Conservation (phyloP, 768 basidiomycete species). For the Lepiota brunneoincarnata region DNA sequence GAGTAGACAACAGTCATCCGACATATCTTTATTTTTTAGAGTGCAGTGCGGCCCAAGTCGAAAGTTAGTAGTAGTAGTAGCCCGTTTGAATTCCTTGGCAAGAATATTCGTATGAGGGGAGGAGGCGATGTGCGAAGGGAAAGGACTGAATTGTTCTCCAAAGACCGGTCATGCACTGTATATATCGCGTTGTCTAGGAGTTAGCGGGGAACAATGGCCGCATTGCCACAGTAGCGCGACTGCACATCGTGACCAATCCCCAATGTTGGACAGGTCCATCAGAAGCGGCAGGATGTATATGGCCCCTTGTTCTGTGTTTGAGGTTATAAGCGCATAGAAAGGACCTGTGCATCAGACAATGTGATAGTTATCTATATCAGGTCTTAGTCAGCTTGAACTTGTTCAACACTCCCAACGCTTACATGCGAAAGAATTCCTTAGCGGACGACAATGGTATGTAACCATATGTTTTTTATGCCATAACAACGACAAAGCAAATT, state of each 20-base stretch:
- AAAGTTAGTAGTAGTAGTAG: not conserved
- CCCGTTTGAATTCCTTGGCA: not conserved
- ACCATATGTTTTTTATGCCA: too few relatives aligned
- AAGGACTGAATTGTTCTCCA: too few relatives aligned
- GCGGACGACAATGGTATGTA: too few relatives aligned
- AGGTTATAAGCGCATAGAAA: too few relatives aligned
- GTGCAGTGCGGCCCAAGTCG: not conserved
- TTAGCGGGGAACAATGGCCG: not conserved
- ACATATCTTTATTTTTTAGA: not conserved
- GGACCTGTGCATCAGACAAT: too few relatives aligned
- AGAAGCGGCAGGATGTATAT: not conserved
- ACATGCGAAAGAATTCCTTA: too few relatives aligned
- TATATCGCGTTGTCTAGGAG: not conserved
- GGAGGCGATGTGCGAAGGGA: not conserved
- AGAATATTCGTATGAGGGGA: not conserved
- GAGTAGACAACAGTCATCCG: slow-evolving; percentile 9
- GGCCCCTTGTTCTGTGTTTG: too few relatives aligned
- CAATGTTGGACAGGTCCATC: not conserved
- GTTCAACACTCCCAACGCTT: too few relatives aligned
- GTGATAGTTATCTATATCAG: too few relatives aligned
- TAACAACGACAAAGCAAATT: too few relatives aligned
- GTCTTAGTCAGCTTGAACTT: too few relatives aligned
- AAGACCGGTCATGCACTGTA: too few relatives aligned
- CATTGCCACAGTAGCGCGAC: not conserved
- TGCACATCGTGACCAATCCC: not conserved